Conservation (phyloP, 345 rosid genomes). For the Erodium maritimum region DNA sequence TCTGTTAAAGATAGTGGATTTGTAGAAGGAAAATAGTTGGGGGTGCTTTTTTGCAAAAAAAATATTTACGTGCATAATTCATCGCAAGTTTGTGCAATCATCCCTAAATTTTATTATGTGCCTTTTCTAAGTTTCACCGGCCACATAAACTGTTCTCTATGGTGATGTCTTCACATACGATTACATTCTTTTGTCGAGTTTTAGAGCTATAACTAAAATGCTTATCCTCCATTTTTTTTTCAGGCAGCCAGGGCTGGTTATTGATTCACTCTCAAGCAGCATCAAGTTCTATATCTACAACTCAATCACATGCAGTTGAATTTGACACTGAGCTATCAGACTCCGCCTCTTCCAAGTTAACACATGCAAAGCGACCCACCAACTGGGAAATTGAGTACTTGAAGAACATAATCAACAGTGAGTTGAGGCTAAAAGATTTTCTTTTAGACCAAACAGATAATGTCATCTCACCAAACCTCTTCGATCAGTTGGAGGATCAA, state of each 20-base stretch:
- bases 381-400: conserved; percentile 55
- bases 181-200: background rate
- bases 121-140: background rate
- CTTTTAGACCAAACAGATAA: conserved; percentile 26
- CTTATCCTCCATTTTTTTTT: conserved; percentile 1
- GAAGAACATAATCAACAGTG: conserved; percentile 35
- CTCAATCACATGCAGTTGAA: conserved; percentile 12
- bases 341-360: conserved; percentile 23
- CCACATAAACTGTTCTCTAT: too few relatives aligned
- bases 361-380: conserved; percentile 15
- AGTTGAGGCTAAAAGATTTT: conserved; percentile 30
- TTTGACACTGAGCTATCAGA: conserved; percentile 25
- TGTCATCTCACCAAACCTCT: conserved; percentile 28
- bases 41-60: too few relatives aligned
- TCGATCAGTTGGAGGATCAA: conserved; percentile 37
- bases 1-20: too few relatives aligned
- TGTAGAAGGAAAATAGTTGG: too few relatives aligned
- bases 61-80: too few relatives aligned
- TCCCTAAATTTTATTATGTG: too few relatives aligned
- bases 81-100: too few relatives aligned
- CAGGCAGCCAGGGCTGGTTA: conserved; percentile 19
- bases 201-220: conserved; percentile 2
- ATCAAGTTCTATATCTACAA: conserved; percentile 10
- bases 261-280: conserved; percentile 13
- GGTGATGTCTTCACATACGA: background rate